Evolutionary conservation across 257 asterid species (phyloP).

Genomic region (Penstemon eatonii): DNA sequence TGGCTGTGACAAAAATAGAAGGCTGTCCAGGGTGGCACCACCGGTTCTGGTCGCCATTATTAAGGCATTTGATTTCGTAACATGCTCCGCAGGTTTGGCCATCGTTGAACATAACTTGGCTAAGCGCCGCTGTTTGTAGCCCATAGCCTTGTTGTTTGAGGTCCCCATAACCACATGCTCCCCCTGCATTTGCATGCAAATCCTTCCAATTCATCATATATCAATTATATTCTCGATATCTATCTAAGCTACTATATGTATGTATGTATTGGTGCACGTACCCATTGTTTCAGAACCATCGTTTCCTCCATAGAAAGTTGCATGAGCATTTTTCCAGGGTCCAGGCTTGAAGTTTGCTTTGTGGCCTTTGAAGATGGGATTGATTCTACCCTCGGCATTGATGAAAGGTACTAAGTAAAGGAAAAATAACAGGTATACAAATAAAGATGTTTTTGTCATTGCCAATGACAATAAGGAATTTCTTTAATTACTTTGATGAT

Average conservation of each 20-base stretch:
- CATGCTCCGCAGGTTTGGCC: slow-evolving; percentile 31
- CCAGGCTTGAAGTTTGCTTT: slow-evolving; percentile 8
- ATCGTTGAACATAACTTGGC: slow-evolving; percentile 23
- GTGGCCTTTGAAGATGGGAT: background rate
- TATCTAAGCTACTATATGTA: background rate
- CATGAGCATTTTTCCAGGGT: slow-evolving; percentile 35
- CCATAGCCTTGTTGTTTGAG: slow-evolving; percentile 21
- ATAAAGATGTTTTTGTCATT: background rate
- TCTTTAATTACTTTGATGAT: background rate
- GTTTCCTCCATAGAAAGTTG: slow-evolving; percentile 37
- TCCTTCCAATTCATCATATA: too few species aligned
- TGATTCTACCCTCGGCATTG: background rate
- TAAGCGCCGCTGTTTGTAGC: slow-evolving; percentile 29
- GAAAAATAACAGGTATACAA: background rate
- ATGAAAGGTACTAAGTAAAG: background rate
- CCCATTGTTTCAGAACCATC: slow-evolving; percentile 42
- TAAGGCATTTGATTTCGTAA: slow-evolving; percentile 28
- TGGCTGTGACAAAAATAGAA: slow-evolving; percentile 30
- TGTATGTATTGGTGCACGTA: background rate
- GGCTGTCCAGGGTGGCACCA: slow-evolving; percentile 25
- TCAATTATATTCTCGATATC: background rate
- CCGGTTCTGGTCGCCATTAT: background rate
- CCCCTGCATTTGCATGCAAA: slow-evolving; percentile 4
- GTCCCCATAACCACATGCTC: slow-evolving; percentile 30
- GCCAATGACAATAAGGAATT: background rate